Percentiles rank a stretch among this genome's conserved stretches.
phyloP scores from a whole-genome alignment of 1,139 yeast genomes.

The Lodderomyces margitis region DNA sequence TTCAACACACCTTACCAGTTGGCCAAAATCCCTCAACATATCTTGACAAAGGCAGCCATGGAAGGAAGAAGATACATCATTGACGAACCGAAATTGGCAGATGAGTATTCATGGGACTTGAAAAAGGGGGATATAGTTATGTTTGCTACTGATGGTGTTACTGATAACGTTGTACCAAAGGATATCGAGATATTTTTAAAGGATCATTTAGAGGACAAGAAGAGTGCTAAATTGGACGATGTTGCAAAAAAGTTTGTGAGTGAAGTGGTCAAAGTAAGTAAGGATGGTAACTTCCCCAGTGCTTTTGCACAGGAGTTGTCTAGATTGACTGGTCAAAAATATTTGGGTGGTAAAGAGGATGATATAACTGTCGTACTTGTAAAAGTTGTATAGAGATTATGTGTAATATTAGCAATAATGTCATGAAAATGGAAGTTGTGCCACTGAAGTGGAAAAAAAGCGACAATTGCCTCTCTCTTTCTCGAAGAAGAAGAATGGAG shows the following conservation, averaged over 20 bases:
- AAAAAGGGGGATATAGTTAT: constrained; percentile 71
- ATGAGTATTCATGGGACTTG: constrained; percentile 49
- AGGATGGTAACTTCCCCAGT: constrained; percentile 72
- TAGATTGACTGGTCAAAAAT: constrained; percentile 63
- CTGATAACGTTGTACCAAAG: constrained; percentile 75
- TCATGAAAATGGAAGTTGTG: not conserved
- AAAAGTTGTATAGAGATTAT: constrained; percentile 38
- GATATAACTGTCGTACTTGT: constrained; percentile 84
- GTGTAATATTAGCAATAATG: not conserved
- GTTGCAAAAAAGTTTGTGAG: constrained; percentile 60
- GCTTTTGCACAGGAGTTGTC: constrained; percentile 85
- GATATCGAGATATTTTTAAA: constrained; percentile 66
- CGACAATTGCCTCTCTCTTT: too few species aligned
- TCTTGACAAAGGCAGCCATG: constrained; percentile 53
- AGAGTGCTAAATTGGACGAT: constrained; percentile 24
- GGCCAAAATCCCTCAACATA: constrained; percentile 72
- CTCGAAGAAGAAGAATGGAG: too few species aligned
- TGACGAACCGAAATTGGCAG: constrained; percentile 53
- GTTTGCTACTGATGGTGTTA: constrained; percentile 91
- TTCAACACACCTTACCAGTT: constrained; percentile 92
- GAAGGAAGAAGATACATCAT: constrained; percentile 62
- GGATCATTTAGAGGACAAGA: constrained; percentile 38
- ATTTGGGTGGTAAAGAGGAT: constrained; percentile 92
- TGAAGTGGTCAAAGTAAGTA: constrained; percentile 67
- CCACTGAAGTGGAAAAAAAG: not conserved